Percentiles rank a stretch among this genome's conserved stretches.
phyloP scores from a whole-genome alignment of 1,139 yeast genomes.

The Zygosaccharomyces sapae region DNA sequence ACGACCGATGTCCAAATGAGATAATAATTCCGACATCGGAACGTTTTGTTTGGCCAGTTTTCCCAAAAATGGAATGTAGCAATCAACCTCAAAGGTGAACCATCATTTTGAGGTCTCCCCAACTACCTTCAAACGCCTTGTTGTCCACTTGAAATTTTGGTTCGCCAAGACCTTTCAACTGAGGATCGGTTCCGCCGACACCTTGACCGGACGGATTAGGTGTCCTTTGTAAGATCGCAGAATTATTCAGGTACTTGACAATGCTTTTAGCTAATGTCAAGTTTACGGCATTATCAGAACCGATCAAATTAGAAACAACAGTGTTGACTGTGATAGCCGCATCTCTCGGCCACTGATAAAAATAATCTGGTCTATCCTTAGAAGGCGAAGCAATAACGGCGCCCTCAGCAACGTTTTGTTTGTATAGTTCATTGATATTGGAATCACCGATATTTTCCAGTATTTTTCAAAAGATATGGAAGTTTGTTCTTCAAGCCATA shows the following conservation, averaged over 20 bases:
- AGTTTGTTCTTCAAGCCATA: constrained; percentile 55
- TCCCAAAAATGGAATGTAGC: constrained; percentile 57
- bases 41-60: constrained; percentile 39
- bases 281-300: constrained; percentile 32
- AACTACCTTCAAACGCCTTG: constrained; percentile 52
- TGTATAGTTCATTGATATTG: constrained; percentile 20
- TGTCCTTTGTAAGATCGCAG: constrained; percentile 56
- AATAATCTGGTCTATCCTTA: constrained; percentile 63
- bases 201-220: constrained; percentile 68
- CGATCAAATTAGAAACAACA: constrained; percentile 47
- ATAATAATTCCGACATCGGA: constrained; percentile 28
- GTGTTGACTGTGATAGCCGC: constrained; percentile 77
- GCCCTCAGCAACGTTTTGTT: constrained; percentile 52
- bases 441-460: constrained; percentile 62
- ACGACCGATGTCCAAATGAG: constrained; percentile 15
- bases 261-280: constrained; percentile 24
- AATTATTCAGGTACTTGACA: constrained; percentile 53
- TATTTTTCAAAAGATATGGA: constrained; percentile 50
- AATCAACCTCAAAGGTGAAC: constrained; percentile 78
- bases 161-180: constrained; percentile 68
- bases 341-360: constrained; percentile 88
- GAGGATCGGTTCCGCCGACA: constrained; percentile 31
- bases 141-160: constrained; percentile 77
- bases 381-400: constrained; percentile 86
- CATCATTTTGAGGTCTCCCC: constrained; percentile 98